Evolutionary conservation across 768 basidiomycete species (phyloP), one percentile per base, ranked within the genome.

Genomic region (Russula emetica): DNA sequence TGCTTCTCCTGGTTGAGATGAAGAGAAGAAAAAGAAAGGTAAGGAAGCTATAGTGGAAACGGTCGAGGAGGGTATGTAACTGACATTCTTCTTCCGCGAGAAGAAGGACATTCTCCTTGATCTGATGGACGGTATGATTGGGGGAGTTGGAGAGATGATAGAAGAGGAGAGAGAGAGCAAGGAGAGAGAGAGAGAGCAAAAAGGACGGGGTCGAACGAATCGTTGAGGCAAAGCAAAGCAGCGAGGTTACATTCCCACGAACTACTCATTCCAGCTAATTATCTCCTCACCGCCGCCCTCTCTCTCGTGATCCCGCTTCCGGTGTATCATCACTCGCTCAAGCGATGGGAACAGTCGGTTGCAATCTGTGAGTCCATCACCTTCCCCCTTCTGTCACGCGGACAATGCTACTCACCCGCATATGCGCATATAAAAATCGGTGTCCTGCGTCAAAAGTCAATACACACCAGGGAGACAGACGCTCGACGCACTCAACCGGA

Each of bases 41-140:
- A 32, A 62, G 55, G 45, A 26, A 60, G 30, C 13, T 50, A 49
- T 51, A 30, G 58, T 22, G 50, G 54, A 34, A 61, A 62, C 45
- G 61, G 53, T 36, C 13, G 55, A 55, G 50, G 55, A 59, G 53
- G 3, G 45, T 18, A 51, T 24, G 24, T 20, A 77, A 61, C 75
- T 55, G 77, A 82, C 58, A 42, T 60, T 68, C 83, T 90, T 92
- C 86, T 86, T 91, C 83, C 89, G 83, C 50, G 84, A 87, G 83
- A 93, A 93, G 89, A 92, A 93, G 82, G 90, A 91, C 91, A 93
- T 93, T 85, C 87, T 87, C 75, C 85, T 78, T 68, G 83, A 71
- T 76, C 83, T 81, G 73, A 74, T 72, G 73, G 83, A 88, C 84
- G 85, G 81, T 82, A 87, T 87, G 84, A 82, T 76, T 80, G 49